Base-by-base conservation (phyloP, 139 green algal species). In the Zygnema circumcarinatum region DNA sequence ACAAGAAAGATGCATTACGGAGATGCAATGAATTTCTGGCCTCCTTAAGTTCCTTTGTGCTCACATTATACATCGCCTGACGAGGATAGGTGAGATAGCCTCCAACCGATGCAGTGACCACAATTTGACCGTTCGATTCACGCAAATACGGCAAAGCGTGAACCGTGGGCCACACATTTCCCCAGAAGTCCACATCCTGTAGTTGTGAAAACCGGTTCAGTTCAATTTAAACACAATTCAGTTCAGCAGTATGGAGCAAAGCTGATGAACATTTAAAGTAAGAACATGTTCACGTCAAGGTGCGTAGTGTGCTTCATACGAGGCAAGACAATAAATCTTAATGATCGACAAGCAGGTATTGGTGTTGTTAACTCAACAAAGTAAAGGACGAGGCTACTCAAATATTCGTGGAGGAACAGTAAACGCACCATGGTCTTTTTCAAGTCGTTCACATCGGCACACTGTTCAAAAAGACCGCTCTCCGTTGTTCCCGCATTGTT, bases 21-120 rank as follows among this genome's bases (percentile, higher is more conserved):
- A n/a, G n/a, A n/a, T n/a, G n/a, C n/a, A n/a, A n/a, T n/a, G n/a
- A n/a, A n/a, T n/a, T n/a, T n/a, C n/a, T n/a, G n/a, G n/a, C n/a
- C n/a, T n/a, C n/a, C n/a, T n/a, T n/a, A n/a, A n/a, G n/a, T n/a
- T n/a, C n/a, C n/a, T n/a, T 62, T 62, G 7, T 62, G 7, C 47
- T 78, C 74, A 87, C 87, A 47, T 91, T 91, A 73, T 91, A 91
- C 20, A 91, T 31, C 33, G 52, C 20, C 31, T 91, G 87, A 33
- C 87, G 73, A 1, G 87, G 83, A 35, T 67, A 84, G 2, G 83
- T 79, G 36, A 86, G 36, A 36, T 81, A 91, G 0, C 52, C 87
- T 0, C 39, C 87, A 40, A 90, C 82, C 2, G 82, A 90, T n/a
- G 82, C 81, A 2, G 69, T 91, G n/a, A 91, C 87, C 11, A 91